Conservation (phyloP, 768 basidiomycete species). For the Lentinus tigrinus region DNA sequence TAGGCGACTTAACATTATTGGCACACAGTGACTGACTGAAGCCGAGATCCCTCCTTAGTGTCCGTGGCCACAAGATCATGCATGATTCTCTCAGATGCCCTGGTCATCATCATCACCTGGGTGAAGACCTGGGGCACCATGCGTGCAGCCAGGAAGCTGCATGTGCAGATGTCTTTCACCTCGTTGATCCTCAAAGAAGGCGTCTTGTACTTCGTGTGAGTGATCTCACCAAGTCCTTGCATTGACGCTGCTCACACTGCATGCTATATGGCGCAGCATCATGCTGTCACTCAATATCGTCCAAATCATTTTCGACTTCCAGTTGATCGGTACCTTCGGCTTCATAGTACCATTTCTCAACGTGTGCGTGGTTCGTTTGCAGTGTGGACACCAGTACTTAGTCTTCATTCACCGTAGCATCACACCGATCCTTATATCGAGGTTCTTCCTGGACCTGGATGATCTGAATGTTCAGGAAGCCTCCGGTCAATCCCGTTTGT, state of each 20-base stretch:
- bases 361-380: neutral
- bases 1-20: neutral
- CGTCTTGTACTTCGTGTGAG: slow-evolving; percentile 13
- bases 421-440: slow-evolving; percentile 17
- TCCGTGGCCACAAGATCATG: slow-evolving; percentile 2
- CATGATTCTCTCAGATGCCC: slow-evolving; percentile 10
- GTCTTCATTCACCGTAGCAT: neutral
- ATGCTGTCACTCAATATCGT: slow-evolving; percentile 9
- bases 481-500: neutral
- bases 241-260: neutral
- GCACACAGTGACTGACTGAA: no score
- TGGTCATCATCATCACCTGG: slow-evolving; percentile 18
- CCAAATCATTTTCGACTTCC: slow-evolving; percentile 14
- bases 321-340: neutral
- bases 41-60: neutral
- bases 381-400: neutral
- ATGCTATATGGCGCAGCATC: neutral
- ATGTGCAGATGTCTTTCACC: slow-evolving; percentile 3
- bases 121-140: slow-evolving; percentile 10
- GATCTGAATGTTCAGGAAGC: neutral
- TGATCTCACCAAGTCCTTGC: neutral
- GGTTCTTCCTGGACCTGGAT: slow-evolving; percentile 13
- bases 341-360: slow-evolving; percentile 7
- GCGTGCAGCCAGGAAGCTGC: neutral
- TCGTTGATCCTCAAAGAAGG: slow-evolving; percentile 11